Conservation (phyloP, 1,139 yeast species). For the Suhomyces anneliseae region DNA sequence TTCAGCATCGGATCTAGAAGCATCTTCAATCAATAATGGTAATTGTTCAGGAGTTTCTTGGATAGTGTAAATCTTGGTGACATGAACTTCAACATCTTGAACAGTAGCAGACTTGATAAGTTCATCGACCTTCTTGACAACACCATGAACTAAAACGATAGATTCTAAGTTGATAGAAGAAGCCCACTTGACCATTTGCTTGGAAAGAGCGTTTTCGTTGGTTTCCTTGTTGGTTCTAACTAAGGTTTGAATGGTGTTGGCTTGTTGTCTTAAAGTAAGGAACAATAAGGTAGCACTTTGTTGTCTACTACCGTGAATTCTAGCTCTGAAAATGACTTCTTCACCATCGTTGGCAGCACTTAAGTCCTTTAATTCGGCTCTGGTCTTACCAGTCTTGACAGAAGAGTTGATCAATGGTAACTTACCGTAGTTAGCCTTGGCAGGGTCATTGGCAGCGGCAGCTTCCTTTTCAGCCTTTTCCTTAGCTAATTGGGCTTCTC, state of each 20-base stretch:
- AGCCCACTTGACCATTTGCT: conserved; percentile 97
- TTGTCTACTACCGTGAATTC: conserved; percentile 89
- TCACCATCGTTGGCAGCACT: conserved; percentile 71
- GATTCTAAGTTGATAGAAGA: conserved; percentile 83
- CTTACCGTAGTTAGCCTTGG: conserved; percentile 86
- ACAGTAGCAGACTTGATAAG: conserved; percentile 87
- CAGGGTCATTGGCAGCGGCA: conserved; percentile 79
- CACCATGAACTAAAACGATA: conserved; percentile 88
- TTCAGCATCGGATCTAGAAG: conserved; percentile 90
- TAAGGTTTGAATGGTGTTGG: conserved; percentile 77
- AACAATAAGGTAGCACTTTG: conserved; percentile 96
- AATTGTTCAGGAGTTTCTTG: conserved; percentile 89
- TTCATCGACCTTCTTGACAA: conserved; percentile 80
- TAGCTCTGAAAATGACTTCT: conserved; percentile 83
- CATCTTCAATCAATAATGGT: conserved; percentile 95
- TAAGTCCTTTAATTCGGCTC: conserved; percentile 59
- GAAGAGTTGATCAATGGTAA: conserved; percentile 82
- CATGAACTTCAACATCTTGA: conserved; percentile 83
- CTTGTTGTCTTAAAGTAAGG: conserved; percentile 88
- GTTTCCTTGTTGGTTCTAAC: conserved; percentile 60
- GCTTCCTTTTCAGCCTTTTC: conserved; percentile 85
- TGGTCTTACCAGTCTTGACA: conserved; percentile 57
- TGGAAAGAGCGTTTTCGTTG: conserved; percentile 67
- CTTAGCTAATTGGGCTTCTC: conserved; percentile 83
- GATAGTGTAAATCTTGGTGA: conserved; percentile 71